phyloP scores from a whole-genome alignment of 1,284 basidiomycete species.

The Pyrrhoderma lamaoense region DNA sequence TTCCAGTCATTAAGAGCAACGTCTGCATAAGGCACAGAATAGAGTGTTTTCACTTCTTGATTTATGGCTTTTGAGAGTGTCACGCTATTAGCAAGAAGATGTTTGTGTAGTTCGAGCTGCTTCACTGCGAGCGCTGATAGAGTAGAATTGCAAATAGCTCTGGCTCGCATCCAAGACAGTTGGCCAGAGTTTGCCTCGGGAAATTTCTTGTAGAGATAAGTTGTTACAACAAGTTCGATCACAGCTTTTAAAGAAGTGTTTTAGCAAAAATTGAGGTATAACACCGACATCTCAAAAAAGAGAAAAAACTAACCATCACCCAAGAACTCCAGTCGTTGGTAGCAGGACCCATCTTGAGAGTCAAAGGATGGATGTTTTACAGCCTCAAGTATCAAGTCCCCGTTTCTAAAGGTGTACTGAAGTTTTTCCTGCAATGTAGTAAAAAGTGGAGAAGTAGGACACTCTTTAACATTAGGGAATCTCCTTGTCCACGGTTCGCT shows the following conservation, averaged over 20 bases:
- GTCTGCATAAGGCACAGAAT: conserved; percentile 46
- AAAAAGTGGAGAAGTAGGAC: conserved; percentile 41
- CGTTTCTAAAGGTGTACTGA: conserved; percentile 63
- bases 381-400: conserved; percentile 62
- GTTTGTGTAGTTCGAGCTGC: conserved; percentile 59
- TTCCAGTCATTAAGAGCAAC: conserved; percentile 68
- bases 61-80: conserved; percentile 58
- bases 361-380: conserved; percentile 75
- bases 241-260: conserved; percentile 40
- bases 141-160: conserved; percentile 67
- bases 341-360: conserved; percentile 48
- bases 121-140: conserved; percentile 63
- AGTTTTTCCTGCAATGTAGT: conserved; percentile 50
- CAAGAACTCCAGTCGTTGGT: conserved; percentile 79
- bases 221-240: conserved; percentile 67
- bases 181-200: conserved; percentile 66
- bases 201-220: conserved; percentile 66
- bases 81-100: conserved; percentile 63
- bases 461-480: conserved; percentile 31
- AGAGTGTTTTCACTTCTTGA: conserved; percentile 51
- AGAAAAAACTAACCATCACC: conserved; percentile 60
- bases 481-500: conserved; percentile 51
- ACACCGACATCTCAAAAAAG: neutral
- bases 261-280: neutral
- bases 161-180: conserved; percentile 61